Base-by-base conservation (phyloP, 169 alveolate genomes). In the Eimeria sp. region DNA sequence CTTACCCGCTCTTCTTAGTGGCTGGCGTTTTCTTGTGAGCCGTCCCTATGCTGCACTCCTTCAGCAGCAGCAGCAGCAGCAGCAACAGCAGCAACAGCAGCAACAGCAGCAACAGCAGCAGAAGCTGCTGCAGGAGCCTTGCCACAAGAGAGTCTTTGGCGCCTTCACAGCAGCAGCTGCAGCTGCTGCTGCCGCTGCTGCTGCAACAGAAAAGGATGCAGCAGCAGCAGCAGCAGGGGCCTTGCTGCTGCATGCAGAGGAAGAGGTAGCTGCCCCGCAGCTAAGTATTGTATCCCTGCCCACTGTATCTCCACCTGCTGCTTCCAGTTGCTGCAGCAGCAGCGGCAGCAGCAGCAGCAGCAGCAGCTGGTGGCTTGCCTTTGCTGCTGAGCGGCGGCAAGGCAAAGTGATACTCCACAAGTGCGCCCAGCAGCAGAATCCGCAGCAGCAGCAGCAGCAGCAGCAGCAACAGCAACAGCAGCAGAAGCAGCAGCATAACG, bases 361-460 rank as follows among this genome's bases (percentile, higher is more conserved):
- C 90, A 82, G 56, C 90, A 82, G 90, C 90, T 54, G 90, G 90
- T 82, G 90, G 90, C 74, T 82, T n/a, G 90, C 90, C 54, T 62
- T 56, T n/a, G 71, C 90, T 54, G 90, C 76, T 33, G 90, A 52
- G 54, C 76, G 74, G 56, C 16, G 90, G 58, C 30, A 52, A 82
- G 90, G 90, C 76, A n/a, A n/a, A 11, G 52, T 56, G 27, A 25
- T 33, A 18, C 58, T 78, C 25, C 88, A 43, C 88, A 52, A 78
- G 68, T 49, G 66, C 88, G 43, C 88, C 43, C 88, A 78, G 88
- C 64, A 78, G 88, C 88, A 49, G 88, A 37, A 49, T 9, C 88
- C 10, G 88, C 88, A 78, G 66, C 88, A 33, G 68, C 68, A 18
- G 88, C 88, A 49, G 88, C 88, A 78, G 88, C 88, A 78, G 64